phyloP scores from a whole-genome alignment of 2,329 filamentous ascomycete genomes.

The Talaromyces rugulosus region DNA sequence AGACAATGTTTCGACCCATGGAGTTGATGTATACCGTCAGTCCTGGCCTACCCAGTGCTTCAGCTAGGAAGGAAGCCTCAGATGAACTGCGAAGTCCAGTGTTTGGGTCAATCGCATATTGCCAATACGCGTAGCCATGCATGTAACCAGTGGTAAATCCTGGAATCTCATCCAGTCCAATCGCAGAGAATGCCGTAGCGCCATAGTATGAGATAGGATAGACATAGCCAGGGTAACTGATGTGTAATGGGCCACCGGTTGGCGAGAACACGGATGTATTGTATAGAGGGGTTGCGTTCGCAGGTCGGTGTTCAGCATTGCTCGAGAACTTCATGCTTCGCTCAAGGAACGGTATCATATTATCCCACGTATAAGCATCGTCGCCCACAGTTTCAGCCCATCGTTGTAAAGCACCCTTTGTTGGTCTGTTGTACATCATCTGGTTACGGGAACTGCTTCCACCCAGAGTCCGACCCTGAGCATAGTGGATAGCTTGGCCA shows the following conservation, averaged over 20 bases:
- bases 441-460: conserved; percentile 18
- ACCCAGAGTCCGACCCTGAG: conserved; percentile 20
- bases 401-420: conserved; percentile 23
- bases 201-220: conserved; percentile 24
- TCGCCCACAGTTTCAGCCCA: conserved; percentile 36
- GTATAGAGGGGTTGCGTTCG: conserved; percentile 23
- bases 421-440: conserved; percentile 25
- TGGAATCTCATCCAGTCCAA: conserved; percentile 24
- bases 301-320: background rate
- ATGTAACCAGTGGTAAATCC: conserved; percentile 26
- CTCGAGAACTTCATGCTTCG: conserved; percentile 21
- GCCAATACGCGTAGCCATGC: conserved; percentile 19
- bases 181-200: conserved; percentile 16
- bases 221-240: conserved; percentile 26
- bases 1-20: conserved; percentile 31
- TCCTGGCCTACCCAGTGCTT: conserved; percentile 18
- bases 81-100: conserved; percentile 18
- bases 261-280: conserved; percentile 16
- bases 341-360: conserved; percentile 25
- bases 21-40: conserved; percentile 30
- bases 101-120: conserved; percentile 26
- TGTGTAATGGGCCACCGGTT: conserved; percentile 25
- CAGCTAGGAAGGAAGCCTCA: conserved; percentile 21
- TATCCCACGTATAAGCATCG: conserved; percentile 27
- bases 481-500: conserved; percentile 17